Conservation (phyloP, 192 early-diverging fungal genomes). For the Gryganskiella cystojenkinii region DNA sequence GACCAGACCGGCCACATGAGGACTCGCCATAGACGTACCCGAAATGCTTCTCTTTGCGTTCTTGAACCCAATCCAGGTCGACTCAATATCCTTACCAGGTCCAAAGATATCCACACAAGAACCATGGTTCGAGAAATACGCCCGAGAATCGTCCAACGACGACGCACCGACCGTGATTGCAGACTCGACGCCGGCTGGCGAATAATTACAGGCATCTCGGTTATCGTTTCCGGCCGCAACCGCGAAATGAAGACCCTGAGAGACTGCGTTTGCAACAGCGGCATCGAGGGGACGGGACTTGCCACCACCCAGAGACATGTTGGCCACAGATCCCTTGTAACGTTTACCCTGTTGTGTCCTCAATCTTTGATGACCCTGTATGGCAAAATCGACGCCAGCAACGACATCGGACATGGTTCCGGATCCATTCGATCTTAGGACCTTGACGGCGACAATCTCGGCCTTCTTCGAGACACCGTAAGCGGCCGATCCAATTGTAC, state of each 20-base stretch:
- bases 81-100: constrained; percentile 76
- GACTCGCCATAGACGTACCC: constrained; percentile 93
- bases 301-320: constrained; percentile 94
- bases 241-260: constrained; percentile 86
- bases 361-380: constrained; percentile 36
- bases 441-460: constrained; percentile 90
- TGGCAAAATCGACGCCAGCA: constrained; percentile 75
- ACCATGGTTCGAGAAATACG: constrained; percentile 85
- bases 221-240: constrained; percentile 98
- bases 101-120: constrained; percentile 94
- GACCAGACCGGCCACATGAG: constrained; percentile 88
- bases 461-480: constrained; percentile 93
- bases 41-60: constrained; percentile 87
- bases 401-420: constrained; percentile 71
- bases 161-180: constrained; percentile 93
- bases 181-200: constrained; percentile 72
- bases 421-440: constrained; percentile 89
- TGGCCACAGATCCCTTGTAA: constrained; percentile 88
- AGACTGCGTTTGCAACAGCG: constrained; percentile 81
- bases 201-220: constrained; percentile 90
- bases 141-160: constrained; percentile 83
- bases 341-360: constrained; percentile 62
- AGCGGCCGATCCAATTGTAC: constrained; percentile 84
- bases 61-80: constrained; percentile 73
- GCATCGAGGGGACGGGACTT: constrained; percentile 80